Percentiles rank a stretch among this genome's conserved stretches.
These are phyloP conservation scores for Straminergon stramineum DNA, from an alignment of 225 moss, liverwort and hornwort genomes.

Conservation along the genomic window DNA sequence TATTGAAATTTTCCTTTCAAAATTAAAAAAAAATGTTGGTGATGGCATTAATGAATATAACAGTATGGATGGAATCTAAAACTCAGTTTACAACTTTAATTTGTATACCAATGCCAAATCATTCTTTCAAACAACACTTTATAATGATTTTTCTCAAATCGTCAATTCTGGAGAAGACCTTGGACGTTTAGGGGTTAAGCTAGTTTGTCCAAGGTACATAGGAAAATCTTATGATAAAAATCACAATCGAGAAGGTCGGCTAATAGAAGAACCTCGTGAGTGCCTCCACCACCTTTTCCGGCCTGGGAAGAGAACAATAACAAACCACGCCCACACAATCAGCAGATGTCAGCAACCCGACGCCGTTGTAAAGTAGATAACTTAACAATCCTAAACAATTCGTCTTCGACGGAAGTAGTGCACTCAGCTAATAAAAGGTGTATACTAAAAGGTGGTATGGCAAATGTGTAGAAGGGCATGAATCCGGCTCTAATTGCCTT, in stretches of 20 bases:
- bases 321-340: background rate
- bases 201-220: background rate
- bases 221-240: background rate
- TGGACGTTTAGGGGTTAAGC: background rate
- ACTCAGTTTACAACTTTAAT: too few relatives aligned
- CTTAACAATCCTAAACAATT: background rate
- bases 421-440: background rate
- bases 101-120: too few relatives aligned
- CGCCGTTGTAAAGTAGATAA: background rate
- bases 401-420: background rate
- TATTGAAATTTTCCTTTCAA: too few relatives aligned
- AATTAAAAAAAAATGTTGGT: too few relatives aligned
- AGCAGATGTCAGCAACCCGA: background rate
- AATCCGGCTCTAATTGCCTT: background rate
- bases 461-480: background rate
- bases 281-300: constrained; percentile 78
- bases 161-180: too few relatives aligned
- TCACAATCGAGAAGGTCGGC: background rate
- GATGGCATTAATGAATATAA: too few relatives aligned
- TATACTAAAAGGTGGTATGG: background rate
- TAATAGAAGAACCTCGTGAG: constrained; percentile 56
- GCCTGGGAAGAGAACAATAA: constrained; percentile 36
- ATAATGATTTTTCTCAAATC: too few relatives aligned
- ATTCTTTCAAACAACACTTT: too few relatives aligned
- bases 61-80: too few relatives aligned